Evolutionary conservation across 1,284 basidiomycete genomes (phyloP).

Genomic region (Mixia osmundae): DNA sequence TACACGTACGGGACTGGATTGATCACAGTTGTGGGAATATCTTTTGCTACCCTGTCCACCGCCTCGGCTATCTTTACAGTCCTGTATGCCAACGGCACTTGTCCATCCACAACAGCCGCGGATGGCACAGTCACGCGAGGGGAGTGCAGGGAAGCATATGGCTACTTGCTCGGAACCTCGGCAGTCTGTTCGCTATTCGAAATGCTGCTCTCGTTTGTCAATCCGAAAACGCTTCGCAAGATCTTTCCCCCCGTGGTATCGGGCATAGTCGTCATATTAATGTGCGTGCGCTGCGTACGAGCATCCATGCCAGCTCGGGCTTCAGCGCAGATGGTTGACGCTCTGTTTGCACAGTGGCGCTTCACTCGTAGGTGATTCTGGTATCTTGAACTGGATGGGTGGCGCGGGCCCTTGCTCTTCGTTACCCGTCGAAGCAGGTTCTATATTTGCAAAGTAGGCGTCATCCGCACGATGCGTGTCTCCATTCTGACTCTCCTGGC

Average conservation of each 20-base stretch:
- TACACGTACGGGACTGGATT: conserved; percentile 47
- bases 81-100: conserved; percentile 56
- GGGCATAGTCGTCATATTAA: conserved; percentile 22
- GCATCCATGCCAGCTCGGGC: conserved; percentile 12
- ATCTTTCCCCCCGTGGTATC: conserved; percentile 65
- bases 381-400: conserved; percentile 59
- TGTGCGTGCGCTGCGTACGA: not conserved
- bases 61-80: conserved; percentile 31
- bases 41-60: conserved; percentile 36
- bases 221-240: conserved; percentile 33
- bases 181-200: conserved; percentile 57
- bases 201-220: conserved; percentile 47
- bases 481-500: not conserved
- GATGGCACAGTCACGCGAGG: conserved; percentile 38
- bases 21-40: conserved; percentile 61
- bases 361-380: conserved; percentile 44
- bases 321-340: conserved; percentile 40
- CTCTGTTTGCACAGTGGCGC: conserved; percentile 54
- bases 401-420: conserved; percentile 28
- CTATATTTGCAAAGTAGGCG: conserved; percentile 29
- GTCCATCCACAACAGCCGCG: conserved; percentile 33
- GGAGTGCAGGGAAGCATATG: conserved; percentile 15
- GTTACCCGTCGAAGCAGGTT: conserved; percentile 38
- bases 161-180: conserved; percentile 38
- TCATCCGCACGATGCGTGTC: not conserved